Base-by-base conservation (phyloP, 352 stramenopile species). In the Sclerospora graminicola region DNA sequence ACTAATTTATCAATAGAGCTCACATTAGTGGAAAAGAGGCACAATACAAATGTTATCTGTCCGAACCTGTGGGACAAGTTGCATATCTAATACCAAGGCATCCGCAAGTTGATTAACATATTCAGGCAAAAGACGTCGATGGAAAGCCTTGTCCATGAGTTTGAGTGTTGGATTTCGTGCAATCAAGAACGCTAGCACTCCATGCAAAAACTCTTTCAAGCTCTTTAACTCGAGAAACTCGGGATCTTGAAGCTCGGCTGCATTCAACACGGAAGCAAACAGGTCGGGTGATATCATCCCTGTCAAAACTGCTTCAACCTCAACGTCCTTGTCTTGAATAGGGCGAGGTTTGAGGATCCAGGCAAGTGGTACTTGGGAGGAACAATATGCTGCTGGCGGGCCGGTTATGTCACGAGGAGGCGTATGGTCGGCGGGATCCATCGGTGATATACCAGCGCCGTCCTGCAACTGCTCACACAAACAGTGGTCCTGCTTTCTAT, bases 81-180 rank as follows among this genome's bases (percentile, higher is more conserved):
- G 57, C 14, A 85, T 70, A 9, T 78, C 60, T 62, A n/a, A n/a
- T n/a, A n/a, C n/a, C n/a, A n/a, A n/a, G n/a, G n/a, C 35, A 8
- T 48, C 44, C 19, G 61, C 66, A n/a, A 85, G 47, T 26, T 81
- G 60, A 9, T 55, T 51, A 8, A 75, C 50, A 35, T 83, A 82
- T 24, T 64, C 48, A 1, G 69, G 59, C 18, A 83, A 64, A 18
- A 74, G 45, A 13, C 73, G 54, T 8, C 66, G 62, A 46, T 85
- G 73, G 29, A 70, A 64, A 1, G 66, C 63, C 45, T 83, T 85
- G 49, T 73, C 68, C 63, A 83, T 57, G 45, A 83, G 76, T 20
- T 56, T 64, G 10, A 85, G 61, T 20, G 53, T 28, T 9, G 54
- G 54, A 42, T 68, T 85, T 10, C 57, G 60, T 18, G 69, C 66